Base-by-base conservation (phyloP, 352 stramenopile genomes). In the Phytopythium boreale region DNA sequence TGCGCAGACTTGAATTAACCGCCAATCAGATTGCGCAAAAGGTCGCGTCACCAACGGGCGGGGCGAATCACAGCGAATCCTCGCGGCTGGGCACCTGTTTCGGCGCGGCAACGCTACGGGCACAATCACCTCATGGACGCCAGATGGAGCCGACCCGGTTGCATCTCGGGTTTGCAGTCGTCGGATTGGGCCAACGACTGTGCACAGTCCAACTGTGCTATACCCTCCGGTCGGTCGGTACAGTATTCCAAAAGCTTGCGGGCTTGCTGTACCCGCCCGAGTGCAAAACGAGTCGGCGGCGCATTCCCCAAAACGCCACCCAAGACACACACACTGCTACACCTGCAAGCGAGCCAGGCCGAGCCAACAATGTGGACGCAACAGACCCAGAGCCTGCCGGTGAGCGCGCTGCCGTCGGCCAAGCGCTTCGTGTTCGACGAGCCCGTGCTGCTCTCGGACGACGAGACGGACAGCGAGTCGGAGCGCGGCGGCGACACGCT, bases 401-500 rank as follows among this genome's bases (percentile, higher is more conserved):
- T 59, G 29, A 71, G 71, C 31, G 15, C 52, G 31, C 52, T 58
- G 52, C 52, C 52, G 27, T 15, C 27, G 15, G 10, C 24, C 61
- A 37, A 44, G 53, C 53, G 53, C 22, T 15, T 56, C 26, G 24
- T 22, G 26, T 15, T 22, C 27, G 52, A 74, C 39, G 63, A 86
- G 43, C 71, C 71, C 26, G 47, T 69, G 52, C 73, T 74, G 44
- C 74, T 79, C 26, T 90, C 81, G 31, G 74, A 84, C 43, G 79
- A 88, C 39, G 82, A 90, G 63, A 90, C 82, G 10, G 79, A 90
- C 74, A 84, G 74, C 66, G 82, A 90, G 61, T 87, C 79, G 58
- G 79, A 88, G 47, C 76, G 72, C 27, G 78, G 71, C 50, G 78
- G 74, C 67, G 68, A 69, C 70, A 82, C 69, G 22, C 74, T 79